Evolutionary conservation across 208 protist species (phyloP).

Genomic region (Endotrypanum monterogeii): DNA sequence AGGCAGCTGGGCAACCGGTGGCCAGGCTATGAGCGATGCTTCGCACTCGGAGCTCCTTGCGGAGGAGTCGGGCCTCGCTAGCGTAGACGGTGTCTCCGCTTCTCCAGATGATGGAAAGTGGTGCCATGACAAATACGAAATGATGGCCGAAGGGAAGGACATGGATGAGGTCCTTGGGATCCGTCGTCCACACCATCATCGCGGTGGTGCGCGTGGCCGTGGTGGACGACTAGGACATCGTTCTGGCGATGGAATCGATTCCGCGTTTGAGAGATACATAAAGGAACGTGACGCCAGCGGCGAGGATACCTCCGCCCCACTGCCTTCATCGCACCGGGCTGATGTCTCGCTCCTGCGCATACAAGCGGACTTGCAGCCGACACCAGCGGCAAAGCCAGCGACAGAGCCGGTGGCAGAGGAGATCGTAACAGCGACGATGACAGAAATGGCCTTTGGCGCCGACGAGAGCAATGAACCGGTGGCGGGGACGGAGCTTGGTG

Average conservation of each 20-base stretch:
- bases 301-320: constrained; percentile 4
- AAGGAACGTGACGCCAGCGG: constrained; percentile 36
- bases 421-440: constrained; percentile 2
- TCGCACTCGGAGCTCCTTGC: not conserved
- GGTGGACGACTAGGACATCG: constrained; percentile 35
- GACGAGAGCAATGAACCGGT: constrained; percentile 22
- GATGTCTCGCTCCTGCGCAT: not conserved
- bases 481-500: constrained; percentile 12
- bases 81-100: not conserved
- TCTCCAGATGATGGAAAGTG: constrained; percentile 38
- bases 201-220: constrained; percentile 40
- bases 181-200: constrained; percentile 15
- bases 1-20: not conserved
- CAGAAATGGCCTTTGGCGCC: constrained; percentile 31
- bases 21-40: not conserved
- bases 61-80: not conserved
- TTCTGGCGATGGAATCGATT: constrained; percentile 41
- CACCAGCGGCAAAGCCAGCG: not conserved
- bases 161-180: constrained; percentile 60
- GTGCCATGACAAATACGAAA: constrained; percentile 80
- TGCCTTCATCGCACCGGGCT: not conserved
- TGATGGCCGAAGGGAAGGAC: constrained; percentile 52
- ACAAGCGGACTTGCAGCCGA: constrained; percentile 6
- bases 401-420: not conserved
- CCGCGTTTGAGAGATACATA: constrained; percentile 60